Percentiles rank a stretch among this genome's conserved stretches.
Evolutionary conservation across 805 yeast genomes (phyloP).

Genomic region (Saturnispora diversa): DNA sequence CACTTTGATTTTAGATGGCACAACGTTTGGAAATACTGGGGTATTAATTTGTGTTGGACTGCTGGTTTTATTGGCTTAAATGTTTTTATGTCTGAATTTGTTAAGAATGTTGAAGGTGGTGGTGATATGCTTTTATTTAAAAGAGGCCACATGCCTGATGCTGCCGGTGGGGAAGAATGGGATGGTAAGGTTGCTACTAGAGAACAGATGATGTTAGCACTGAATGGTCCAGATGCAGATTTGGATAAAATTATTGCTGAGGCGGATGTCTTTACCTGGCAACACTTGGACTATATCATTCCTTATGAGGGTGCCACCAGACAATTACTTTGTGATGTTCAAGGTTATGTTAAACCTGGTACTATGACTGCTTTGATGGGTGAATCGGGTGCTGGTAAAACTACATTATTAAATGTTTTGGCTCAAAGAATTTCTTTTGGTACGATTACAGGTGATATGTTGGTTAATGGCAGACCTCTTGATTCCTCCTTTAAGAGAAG

Average conservation of each 20-base stretch:
- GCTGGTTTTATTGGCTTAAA: conserved; percentile 31
- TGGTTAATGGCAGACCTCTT: conserved; percentile 44
- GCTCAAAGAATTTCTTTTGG: conserved; percentile 47
- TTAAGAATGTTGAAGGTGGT: conserved; percentile 26
- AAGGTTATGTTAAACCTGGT: conserved; percentile 44
- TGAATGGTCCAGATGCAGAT: conserved; percentile 28
- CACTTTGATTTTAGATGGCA: conserved; percentile 31
- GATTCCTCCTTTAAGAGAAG: conserved; percentile 44
- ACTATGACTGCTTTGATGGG: conserved; percentile 54
- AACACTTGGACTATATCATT: conserved; percentile 48
- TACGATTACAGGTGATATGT: conserved; percentile 47
- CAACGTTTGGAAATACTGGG: conserved; percentile 42
- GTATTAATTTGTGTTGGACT: conserved; percentile 42
- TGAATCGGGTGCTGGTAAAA: conserved; percentile 57
- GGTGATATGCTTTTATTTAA: conserved; percentile 35
- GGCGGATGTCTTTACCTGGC: conserved; percentile 59
- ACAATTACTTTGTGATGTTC: conserved; percentile 35
- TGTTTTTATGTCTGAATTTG: conserved; percentile 28
- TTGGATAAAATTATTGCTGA: conserved; percentile 33
- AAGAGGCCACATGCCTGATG: conserved; percentile 33
- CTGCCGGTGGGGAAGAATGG: conserved; percentile 29
- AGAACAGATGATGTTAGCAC: conserved; percentile 25
- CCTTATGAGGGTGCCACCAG: conserved; percentile 39
- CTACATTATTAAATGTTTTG: conserved; percentile 45
- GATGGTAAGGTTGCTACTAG: conserved; percentile 34